phyloP scores from a whole-genome alignment of 805 yeast genomes.

The Yarrowia deformans region DNA sequence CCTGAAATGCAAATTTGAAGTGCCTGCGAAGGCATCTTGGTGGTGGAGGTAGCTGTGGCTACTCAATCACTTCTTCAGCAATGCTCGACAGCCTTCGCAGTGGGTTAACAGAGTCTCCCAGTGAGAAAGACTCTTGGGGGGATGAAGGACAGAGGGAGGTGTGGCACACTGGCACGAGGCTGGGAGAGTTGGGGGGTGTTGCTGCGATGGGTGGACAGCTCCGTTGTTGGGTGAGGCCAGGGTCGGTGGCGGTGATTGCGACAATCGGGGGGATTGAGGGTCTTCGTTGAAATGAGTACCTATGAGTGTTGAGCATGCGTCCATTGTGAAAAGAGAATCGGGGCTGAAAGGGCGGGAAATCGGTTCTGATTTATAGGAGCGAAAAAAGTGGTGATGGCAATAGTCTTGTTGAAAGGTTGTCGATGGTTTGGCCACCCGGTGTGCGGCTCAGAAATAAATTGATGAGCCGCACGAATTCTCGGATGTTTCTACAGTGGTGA shows the following conservation, averaged over 20 bases:
- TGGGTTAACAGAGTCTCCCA: conserved; percentile 17
- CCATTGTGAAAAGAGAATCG: conserved; percentile 3
- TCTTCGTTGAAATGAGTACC: conserved; percentile 28
- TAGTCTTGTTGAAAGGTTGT: not conserved
- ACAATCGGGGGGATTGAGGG: not conserved
- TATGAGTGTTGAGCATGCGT: conserved; percentile 29
- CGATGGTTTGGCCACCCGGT: conserved; percentile 5
- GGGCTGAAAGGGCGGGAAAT: not conserved
- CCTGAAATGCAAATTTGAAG: conserved; percentile 2
- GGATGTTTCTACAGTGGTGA: not conserved
- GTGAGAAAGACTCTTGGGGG: conserved; percentile 13
- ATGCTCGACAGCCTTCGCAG: conserved; percentile 12
- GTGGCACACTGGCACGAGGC: conserved; percentile 13
- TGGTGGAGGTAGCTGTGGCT: not conserved
- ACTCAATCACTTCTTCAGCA: conserved; percentile 11
- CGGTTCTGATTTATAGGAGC: not conserved
- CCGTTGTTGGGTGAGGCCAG: not conserved
- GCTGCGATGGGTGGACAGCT: not conserved
- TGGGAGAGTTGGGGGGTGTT: conserved; percentile 1
- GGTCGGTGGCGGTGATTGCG: not conserved
- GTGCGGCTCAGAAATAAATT: conserved; percentile 22
- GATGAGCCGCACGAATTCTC: conserved; percentile 5
- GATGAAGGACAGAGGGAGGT: conserved; percentile 3
- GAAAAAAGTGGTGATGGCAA: not conserved
- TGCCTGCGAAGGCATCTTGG: not conserved